Percentiles rank a stretch among this genome's conserved stretches.
phyloP scores from a whole-genome alignment of 805 yeast species.

The Priceomyces fermenticarens region DNA sequence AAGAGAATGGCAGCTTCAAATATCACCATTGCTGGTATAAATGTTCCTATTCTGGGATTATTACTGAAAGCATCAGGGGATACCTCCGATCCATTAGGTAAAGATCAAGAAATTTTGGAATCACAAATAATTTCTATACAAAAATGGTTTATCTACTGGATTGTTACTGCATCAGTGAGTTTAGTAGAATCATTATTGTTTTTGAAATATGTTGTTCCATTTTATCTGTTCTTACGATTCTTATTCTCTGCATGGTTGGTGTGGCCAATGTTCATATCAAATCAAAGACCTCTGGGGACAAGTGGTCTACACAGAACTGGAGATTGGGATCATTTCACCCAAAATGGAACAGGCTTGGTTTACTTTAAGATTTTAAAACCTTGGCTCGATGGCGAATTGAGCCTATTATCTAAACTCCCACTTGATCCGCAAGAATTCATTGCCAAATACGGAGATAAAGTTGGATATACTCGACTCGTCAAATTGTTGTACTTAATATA shows the following conservation, averaged over 20 bases:
- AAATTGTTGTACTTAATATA: no score
- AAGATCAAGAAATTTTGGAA: slow-evolving; percentile 18
- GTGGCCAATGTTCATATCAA: slow-evolving; percentile 32
- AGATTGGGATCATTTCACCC: slow-evolving; percentile 27
- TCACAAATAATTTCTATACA: slow-evolving; percentile 25
- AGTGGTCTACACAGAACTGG: slow-evolving; percentile 11
- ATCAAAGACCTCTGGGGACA: background rate
- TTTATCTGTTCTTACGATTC: slow-evolving; percentile 48
- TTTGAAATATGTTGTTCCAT: slow-evolving; percentile 51
- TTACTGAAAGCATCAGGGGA: slow-evolving; percentile 26
- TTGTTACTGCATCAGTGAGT: slow-evolving; percentile 47
- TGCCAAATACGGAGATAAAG: background rate
- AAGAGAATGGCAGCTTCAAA: slow-evolving; percentile 25
- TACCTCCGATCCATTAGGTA: slow-evolving; percentile 5
- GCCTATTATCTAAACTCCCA: slow-evolving; percentile 4
- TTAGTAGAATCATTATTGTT: slow-evolving; percentile 42
- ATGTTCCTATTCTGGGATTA: slow-evolving; percentile 37
- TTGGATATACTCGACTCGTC: background rate
- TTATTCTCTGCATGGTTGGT: slow-evolving; percentile 60
- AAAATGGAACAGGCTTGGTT: slow-evolving; percentile 31
- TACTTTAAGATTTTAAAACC: slow-evolving; percentile 27
- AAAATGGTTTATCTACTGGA: slow-evolving; percentile 59
- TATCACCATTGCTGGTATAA: slow-evolving; percentile 35
- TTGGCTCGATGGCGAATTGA: slow-evolving; percentile 21
- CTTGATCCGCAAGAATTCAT: slow-evolving; percentile 3